A percentile compares a stretch with the other conserved stretches of the same genome.
Evolutionary conservation across 2,329 filamentous ascomycete species (phyloP).

Genomic region (Daldinia eschscholtzii): DNA sequence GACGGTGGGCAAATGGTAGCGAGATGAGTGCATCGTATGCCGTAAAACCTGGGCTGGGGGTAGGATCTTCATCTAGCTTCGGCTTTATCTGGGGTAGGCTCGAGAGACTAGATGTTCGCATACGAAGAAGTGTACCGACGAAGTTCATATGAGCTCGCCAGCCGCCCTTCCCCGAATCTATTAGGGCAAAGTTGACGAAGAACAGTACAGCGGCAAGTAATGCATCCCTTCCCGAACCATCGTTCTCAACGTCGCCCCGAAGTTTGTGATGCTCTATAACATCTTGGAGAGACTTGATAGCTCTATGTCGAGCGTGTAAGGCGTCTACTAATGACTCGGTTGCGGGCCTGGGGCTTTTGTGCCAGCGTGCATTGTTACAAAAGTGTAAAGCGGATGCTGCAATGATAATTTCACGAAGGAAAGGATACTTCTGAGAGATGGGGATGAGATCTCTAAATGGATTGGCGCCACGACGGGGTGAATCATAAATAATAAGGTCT

Average conservation of each 20-base stretch:
- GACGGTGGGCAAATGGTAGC: conserved; percentile 3
- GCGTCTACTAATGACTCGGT: conserved; percentile 61
- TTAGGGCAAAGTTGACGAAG: conserved; percentile 65
- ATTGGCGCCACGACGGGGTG: conserved; percentile 56
- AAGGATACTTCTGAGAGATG: conserved; percentile 59
- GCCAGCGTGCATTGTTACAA: conserved; percentile 57
- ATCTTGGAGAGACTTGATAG: conserved; percentile 58
- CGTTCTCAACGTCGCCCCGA: conserved; percentile 45
- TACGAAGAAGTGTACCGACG: conserved; percentile 56
- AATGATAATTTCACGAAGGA: conserved; percentile 63
- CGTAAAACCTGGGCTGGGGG: not conserved
- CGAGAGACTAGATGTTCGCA: conserved; percentile 20
- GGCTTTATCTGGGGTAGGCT: not conserved
- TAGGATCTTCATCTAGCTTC: not conserved
- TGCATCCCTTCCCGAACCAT: conserved; percentile 60
- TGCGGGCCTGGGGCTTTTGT: conserved; percentile 35
- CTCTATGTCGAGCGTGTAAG: conserved; percentile 61
- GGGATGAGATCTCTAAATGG: conserved; percentile 64
- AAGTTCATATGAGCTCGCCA: conserved; percentile 63
- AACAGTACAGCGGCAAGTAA: conserved; percentile 63
- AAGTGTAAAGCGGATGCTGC: conserved; percentile 65
- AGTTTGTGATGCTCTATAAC: conserved; percentile 52
- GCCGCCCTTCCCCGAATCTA: conserved; percentile 60
- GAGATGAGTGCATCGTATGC: conserved; percentile 15
- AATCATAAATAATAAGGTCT: conserved; percentile 65